Evolutionary conservation across 441 rosid genomes (phyloP), one percentile per base, ranked within the genome.

Genomic region (Gossypium aridum): DNA sequence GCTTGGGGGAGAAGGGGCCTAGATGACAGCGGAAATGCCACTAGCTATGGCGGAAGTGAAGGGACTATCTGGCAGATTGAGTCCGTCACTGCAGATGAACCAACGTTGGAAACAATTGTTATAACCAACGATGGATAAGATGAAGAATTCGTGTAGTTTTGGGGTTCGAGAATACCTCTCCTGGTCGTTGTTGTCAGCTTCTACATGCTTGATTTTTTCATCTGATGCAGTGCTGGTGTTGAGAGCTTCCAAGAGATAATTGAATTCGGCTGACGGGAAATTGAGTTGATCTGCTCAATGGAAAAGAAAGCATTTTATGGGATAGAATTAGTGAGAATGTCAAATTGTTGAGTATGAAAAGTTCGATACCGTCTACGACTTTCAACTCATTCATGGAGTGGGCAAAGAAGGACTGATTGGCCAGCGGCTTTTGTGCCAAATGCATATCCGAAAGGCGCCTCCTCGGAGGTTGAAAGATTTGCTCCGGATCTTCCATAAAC

Each of bases 1-100:
- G 77, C 78, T 64, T 25, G 37, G 9, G 87, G 74, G 70, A 31
- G 37, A 31, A 31, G 37, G 37, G 74, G 72, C 71, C 86, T 85
- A 84, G 71, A 76, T 82, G 80, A 81, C 79, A 28, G 82, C 67
- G 0, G 88, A 81, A 72, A 84, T 85, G 84, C 86, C 73, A 69
- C 79, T 82, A 73, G 71, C 64, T 79, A 83, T 72, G 17, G 84
- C 76, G 51, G 86, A 67, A 3, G 89, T 81, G 37, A 89, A 89
- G 0, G 89, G 94, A 76, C 90, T 90, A 74, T 88, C 90, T 0
- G 92, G 92, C 47, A 86, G 87, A 76, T 85, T 78, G 37, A 84
- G 75, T 77, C 82, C 84, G 76, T 88, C 86, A 31, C 86, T 84
- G 88, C 83, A 64, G 64, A 43, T 9, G 7, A 4, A 9, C 19